These are phyloP conservation scores for Diplocarpon rosae DNA, from an alignment of 2,329 filamentous ascomycete genomes.

Conservation along the genomic window DNA sequence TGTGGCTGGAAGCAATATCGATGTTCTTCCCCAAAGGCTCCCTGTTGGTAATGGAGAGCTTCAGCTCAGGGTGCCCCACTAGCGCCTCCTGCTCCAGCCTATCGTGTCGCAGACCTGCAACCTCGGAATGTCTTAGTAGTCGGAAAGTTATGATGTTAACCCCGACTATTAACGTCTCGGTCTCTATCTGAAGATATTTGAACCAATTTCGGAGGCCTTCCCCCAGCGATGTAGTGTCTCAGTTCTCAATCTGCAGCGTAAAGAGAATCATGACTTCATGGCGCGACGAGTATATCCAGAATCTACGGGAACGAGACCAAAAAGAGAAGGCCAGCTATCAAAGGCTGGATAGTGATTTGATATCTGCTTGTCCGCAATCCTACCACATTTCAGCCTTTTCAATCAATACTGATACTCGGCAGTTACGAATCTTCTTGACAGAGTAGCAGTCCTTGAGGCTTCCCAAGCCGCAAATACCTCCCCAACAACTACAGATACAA, in stretches of 20 bases:
- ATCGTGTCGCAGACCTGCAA: constrained; percentile 9
- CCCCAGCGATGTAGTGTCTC: background rate
- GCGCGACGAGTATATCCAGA: constrained; percentile 70
- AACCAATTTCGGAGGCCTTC: background rate
- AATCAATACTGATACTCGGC: constrained; percentile 9
- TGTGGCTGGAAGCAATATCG: constrained; percentile 3
- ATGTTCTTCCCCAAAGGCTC: constrained; percentile 4
- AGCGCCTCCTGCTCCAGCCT: constrained; percentile 12
- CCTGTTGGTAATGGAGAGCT: background rate
- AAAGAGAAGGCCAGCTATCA: constrained; percentile 51
- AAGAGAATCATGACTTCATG: constrained; percentile 35
- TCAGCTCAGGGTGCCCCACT: constrained; percentile 3
- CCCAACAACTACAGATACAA: constrained; percentile 22
- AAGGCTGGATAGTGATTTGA: constrained; percentile 51
- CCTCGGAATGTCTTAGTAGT: constrained; percentile 1
- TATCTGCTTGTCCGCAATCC: constrained; percentile 59
- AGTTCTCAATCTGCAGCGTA: background rate
- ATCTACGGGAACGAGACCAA: constrained; percentile 60
- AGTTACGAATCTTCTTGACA: constrained; percentile 59
- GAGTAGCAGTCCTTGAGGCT: constrained; percentile 51
- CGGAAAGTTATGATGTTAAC: no score
- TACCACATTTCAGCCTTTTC: background rate
- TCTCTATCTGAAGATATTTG: no score
- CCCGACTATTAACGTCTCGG: no score
- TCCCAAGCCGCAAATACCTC: constrained; percentile 34